Conservation (phyloP, 208 protist species). For the Acanthamoeba castellanii region DNA sequence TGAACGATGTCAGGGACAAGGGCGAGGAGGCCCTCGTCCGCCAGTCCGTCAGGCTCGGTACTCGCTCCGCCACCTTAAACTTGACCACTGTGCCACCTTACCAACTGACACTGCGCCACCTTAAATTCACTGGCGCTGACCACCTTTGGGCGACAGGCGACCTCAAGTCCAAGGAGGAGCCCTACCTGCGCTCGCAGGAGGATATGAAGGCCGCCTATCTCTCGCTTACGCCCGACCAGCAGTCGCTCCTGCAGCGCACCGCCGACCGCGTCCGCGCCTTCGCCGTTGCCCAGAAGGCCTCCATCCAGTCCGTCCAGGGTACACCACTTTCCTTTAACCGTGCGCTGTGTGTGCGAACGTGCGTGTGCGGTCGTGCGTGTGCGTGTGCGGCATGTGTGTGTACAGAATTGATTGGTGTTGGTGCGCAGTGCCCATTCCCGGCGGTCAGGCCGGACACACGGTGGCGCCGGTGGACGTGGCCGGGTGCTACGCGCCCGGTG, state of each 20-base stretch:
- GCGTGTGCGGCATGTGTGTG: background rate
- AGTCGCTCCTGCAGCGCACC: slow-evolving; percentile 71
- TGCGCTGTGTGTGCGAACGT: background rate
- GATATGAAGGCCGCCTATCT: slow-evolving; percentile 76
- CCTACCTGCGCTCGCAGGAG: slow-evolving; percentile 3
- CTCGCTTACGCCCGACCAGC: slow-evolving; percentile 31
- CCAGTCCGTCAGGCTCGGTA: slow-evolving; percentile 79
- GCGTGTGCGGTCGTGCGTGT: background rate
- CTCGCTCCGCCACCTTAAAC: background rate
- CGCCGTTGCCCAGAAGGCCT: slow-evolving; percentile 65
- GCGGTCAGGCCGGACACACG: slow-evolving; percentile 84
- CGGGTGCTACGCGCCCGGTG: slow-evolving; percentile 89
- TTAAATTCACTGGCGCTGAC: too few relatives aligned
- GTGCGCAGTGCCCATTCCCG: slow-evolving; percentile 77
- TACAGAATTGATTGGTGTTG: background rate
- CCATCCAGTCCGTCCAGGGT: slow-evolving; percentile 58
- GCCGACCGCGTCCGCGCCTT: slow-evolving; percentile 76
- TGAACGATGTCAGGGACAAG: slow-evolving; percentile 79
- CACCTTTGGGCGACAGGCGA: background rate
- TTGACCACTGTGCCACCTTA: background rate
- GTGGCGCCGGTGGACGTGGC: slow-evolving; percentile 83
- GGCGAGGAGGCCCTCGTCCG: slow-evolving; percentile 79
- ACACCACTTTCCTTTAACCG: background rate
- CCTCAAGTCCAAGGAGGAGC: background rate
- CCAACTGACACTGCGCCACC: background rate